phyloP scores from a whole-genome alignment of 805 yeast species.

The Clavispora fructus region DNA sequence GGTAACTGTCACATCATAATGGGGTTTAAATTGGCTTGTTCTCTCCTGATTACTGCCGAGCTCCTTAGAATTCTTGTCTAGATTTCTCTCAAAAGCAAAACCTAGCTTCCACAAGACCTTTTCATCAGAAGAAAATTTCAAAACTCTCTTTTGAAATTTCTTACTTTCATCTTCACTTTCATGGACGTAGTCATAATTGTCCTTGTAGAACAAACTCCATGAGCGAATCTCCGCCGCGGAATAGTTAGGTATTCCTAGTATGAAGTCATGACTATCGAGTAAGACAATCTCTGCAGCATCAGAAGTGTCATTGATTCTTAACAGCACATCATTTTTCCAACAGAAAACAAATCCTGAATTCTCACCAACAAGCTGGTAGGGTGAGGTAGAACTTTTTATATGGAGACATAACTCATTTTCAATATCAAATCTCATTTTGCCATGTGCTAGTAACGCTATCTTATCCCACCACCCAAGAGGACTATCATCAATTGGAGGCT shows the following conservation, averaged over 20 bases:
- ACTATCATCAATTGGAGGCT: slow-evolving; percentile 40
- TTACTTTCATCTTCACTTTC: slow-evolving; percentile 22
- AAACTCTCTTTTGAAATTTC: slow-evolving; percentile 36
- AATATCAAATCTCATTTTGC: slow-evolving; percentile 44
- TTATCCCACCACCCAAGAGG: slow-evolving; percentile 51
- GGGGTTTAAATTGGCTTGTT: slow-evolving; percentile 48
- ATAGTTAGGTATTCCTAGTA: slow-evolving; percentile 52
- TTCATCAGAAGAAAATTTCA: slow-evolving; percentile 56
- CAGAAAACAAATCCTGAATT: slow-evolving; percentile 62
- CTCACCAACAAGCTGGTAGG: slow-evolving; percentile 52
- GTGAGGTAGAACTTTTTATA: slow-evolving; percentile 56
- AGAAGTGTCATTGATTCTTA: slow-evolving; percentile 47
- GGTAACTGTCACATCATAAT: slow-evolving; percentile 56
- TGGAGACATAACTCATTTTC: slow-evolving; percentile 53
- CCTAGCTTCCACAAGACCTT: slow-evolving; percentile 77
- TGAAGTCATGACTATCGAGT: slow-evolving; percentile 52
- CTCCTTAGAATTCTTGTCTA: slow-evolving; percentile 21
- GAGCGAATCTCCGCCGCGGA: slow-evolving; percentile 27
- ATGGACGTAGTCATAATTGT: slow-evolving; percentile 8
- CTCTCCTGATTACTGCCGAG: slow-evolving; percentile 40
- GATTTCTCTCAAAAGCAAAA: slow-evolving; percentile 63
- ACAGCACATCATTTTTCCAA: slow-evolving; percentile 52
- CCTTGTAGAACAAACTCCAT: slow-evolving; percentile 35
- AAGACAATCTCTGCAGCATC: slow-evolving; percentile 46
- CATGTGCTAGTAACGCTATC: slow-evolving; percentile 50